Evolutionary conservation across 2,329 filamentous ascomycete species (phyloP).

Genomic region (Onygenales sp.): DNA sequence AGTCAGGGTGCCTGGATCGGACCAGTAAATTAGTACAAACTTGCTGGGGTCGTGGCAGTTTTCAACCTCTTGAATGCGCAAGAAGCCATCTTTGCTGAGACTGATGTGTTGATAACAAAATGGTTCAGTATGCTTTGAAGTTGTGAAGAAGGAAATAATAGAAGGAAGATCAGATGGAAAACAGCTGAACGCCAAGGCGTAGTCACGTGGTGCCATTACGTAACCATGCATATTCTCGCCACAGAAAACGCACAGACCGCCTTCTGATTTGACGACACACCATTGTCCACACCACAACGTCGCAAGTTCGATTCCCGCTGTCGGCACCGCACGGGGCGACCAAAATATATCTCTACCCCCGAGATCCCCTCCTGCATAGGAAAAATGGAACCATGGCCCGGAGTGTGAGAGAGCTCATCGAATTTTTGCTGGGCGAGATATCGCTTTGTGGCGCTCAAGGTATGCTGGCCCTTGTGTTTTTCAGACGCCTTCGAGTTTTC

Average conservation of each 20-base stretch:
- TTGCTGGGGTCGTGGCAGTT: too few species aligned
- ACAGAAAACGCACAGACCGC: background rate
- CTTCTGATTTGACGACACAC: background rate
- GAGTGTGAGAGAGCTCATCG: slow-evolving; percentile 47
- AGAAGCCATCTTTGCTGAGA: too few species aligned
- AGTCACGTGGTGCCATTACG: background rate
- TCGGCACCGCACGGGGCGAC: background rate
- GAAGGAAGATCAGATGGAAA: background rate
- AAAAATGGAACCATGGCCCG: slow-evolving; percentile 30
- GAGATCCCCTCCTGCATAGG: background rate
- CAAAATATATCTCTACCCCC: background rate
- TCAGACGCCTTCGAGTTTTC: background rate
- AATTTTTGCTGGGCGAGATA: slow-evolving; percentile 50
- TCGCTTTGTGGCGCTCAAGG: slow-evolving; percentile 50
- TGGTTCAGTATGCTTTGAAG: too few species aligned
- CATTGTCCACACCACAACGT: slow-evolving; percentile 3
- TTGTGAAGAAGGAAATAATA: too few species aligned
- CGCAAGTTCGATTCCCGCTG: slow-evolving; percentile 10
- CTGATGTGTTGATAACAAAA: too few species aligned
- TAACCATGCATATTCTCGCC: background rate
- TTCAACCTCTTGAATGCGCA: too few species aligned
- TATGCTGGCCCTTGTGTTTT: slow-evolving; percentile 28
- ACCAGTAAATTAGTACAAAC: too few species aligned
- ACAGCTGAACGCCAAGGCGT: too few species aligned
- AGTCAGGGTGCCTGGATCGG: background rate